Evolutionary conservation across 352 stramenopile species (phyloP).

Genomic region (Pythium coloratum): DNA sequence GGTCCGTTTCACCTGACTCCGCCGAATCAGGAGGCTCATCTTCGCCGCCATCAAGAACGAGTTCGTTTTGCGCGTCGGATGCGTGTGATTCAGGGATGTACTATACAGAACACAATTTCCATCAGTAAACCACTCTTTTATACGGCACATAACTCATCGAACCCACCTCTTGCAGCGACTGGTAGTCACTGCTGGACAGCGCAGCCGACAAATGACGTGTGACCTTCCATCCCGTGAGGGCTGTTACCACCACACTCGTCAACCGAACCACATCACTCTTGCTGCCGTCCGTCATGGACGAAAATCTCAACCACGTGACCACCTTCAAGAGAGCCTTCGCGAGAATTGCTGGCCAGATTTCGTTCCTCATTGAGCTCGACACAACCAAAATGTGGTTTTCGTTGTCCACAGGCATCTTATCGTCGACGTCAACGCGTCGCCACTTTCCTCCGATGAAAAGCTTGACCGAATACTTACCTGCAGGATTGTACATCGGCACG

Average conservation of each 20-base stretch:
- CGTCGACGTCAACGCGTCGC: constrained; percentile 71
- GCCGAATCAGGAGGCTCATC: background rate
- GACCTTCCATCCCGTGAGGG: constrained; percentile 64
- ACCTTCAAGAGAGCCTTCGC: constrained; percentile 79
- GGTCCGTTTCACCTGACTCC: background rate
- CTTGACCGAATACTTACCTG: constrained; percentile 76
- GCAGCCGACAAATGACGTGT: constrained; percentile 27
- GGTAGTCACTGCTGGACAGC: constrained; percentile 10
- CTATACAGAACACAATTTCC: background rate
- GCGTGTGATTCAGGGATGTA: constrained; percentile 7
- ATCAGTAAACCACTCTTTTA: background rate
- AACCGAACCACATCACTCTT: constrained; percentile 20
- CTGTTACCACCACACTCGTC: constrained; percentile 33
- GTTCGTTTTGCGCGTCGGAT: constrained; percentile 19
- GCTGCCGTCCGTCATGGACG: background rate
- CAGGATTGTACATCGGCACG: constrained; percentile 58
- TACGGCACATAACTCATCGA: background rate
- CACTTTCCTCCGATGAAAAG: constrained; percentile 74
- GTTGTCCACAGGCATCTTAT: constrained; percentile 57
- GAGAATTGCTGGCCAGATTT: constrained; percentile 70
- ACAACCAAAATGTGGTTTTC: constrained; percentile 53
- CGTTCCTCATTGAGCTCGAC: constrained; percentile 54
- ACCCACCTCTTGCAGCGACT: constrained; percentile 19
- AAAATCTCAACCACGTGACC: constrained; percentile 42
- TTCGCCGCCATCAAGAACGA: constrained; percentile 10